Base-by-base conservation (phyloP, 805 yeast genomes). In the Saccharomycopsis sp. region DNA sequence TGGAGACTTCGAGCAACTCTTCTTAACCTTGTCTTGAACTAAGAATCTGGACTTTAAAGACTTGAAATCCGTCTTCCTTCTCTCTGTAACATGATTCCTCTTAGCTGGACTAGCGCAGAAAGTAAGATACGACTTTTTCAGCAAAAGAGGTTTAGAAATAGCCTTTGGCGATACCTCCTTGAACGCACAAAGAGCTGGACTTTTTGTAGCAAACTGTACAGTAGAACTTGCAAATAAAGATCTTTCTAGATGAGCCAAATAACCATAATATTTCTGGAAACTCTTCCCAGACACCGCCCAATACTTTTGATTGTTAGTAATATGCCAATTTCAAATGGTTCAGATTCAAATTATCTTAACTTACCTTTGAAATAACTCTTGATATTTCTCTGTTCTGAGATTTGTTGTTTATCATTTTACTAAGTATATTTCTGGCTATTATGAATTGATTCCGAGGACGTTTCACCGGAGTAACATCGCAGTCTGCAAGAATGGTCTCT, bases 391-490 rank as follows among this genome's bases (percentile, higher is more conserved):
- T 53, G 47, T 53, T 53, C 5, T 35, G 34, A 14, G 52, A n/a
- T 17, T 29, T 24, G 23, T 34, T 29, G 14, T 50, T 55, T 15
- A 55, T 15, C 24, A 47, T 47, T 12, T 50, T 47, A 24, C 54
- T 55, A 17, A 55, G 22, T 9, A 55, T n/a, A 14, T 20, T 49
- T 47, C 57, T 24, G 23, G 57, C 57, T 15, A 55, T 55, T 19
- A 55, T 55, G 44, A 55, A 55, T 34, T 55, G 49, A 55, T 55
- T 55, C 38, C 57, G 34, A 5, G 57, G 57, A n/a, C 57, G 52
- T 19, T 25, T 49, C 14, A 44, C 20, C 8, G 49, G 8, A 44
- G 19, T 17, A 44, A 17, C 22, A 17, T 17, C 49, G 3, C 22
- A 5, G 12, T 12, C 38, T 29, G 5, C 12, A 5, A 29, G 38